Evolutionary conservation across 257 asterid genomes (phyloP).

Genomic region (Lycium barbarum): DNA sequence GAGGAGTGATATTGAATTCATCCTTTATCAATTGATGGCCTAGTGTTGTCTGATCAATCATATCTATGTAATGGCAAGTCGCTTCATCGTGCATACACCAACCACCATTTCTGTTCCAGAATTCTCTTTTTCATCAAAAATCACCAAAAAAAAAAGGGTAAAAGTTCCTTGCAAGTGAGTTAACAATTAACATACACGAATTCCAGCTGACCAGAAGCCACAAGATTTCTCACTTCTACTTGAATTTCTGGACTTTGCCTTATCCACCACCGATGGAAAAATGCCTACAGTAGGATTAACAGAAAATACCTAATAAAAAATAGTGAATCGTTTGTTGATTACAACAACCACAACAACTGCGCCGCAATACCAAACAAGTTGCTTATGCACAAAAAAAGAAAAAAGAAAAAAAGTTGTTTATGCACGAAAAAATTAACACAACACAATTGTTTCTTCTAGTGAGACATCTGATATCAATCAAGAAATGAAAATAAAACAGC

Average conservation of each 20-base stretch:
- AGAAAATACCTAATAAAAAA: not conserved
- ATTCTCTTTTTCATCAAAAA: not conserved
- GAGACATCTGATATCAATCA: not conserved
- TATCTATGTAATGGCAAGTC: constrained; percentile 76
- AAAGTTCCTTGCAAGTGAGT: not conserved
- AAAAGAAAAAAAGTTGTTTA: no score
- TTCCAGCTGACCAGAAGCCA: constrained; percentile 79
- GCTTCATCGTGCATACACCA: constrained; percentile 99
- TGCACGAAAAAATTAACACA: no score
- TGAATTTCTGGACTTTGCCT: constrained; percentile 67
- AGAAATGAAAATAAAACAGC: not conserved
- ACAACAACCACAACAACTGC: not conserved
- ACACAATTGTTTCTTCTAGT: not conserved
- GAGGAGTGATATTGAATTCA: constrained; percentile 79
- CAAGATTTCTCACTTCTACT: constrained; percentile 60
- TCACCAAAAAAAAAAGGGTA: not conserved
- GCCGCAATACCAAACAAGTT: not conserved
- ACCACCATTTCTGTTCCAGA: constrained; percentile 78
- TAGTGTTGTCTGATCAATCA: constrained; percentile 94
- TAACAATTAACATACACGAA: constrained; percentile 81
- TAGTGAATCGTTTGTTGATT: not conserved
- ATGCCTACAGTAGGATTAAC: constrained; percentile 54
- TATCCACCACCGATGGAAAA: constrained; percentile 89
- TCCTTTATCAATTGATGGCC: constrained; percentile 76
- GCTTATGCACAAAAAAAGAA: not conserved